These are phyloP conservation scores for Ampelomyces quisqualis DNA, from an alignment of 2,329 filamentous ascomycete species.

Conservation along the genomic window DNA sequence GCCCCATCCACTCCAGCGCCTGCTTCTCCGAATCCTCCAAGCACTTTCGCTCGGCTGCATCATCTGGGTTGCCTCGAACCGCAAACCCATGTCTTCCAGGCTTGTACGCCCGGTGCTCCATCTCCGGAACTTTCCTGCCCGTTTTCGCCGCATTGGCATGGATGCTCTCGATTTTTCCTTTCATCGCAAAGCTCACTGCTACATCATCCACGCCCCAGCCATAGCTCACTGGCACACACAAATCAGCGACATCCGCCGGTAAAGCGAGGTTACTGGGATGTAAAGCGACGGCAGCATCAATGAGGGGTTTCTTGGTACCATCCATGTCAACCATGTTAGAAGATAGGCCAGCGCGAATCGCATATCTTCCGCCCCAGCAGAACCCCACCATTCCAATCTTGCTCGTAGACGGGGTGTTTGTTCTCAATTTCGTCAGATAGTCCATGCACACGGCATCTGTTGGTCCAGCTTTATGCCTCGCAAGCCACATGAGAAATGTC, in stretches of 20 bases:
- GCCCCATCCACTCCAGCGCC: slow-evolving; percentile 23
- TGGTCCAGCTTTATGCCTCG: slow-evolving; percentile 34
- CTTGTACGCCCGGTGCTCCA: slow-evolving; percentile 19
- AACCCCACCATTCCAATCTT: slow-evolving; percentile 40
- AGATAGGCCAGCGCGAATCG: slow-evolving; percentile 16
- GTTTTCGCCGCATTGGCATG: slow-evolving; percentile 11
- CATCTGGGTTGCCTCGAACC: slow-evolving; percentile 28
- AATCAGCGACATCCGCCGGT: slow-evolving; percentile 33
- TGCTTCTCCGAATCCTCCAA: slow-evolving; percentile 26
- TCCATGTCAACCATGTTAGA: slow-evolving; percentile 41
- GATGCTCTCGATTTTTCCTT: slow-evolving; percentile 16
- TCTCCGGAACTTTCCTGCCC: slow-evolving; percentile 14
- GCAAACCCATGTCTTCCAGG: slow-evolving; percentile 29
- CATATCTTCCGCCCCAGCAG: slow-evolving; percentile 44
- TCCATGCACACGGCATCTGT: slow-evolving; percentile 42
- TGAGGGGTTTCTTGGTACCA: slow-evolving; percentile 37
- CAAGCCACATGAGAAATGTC: slow-evolving; percentile 28
- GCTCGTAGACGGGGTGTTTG: slow-evolving; percentile 26
- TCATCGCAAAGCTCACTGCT: slow-evolving; percentile 18
- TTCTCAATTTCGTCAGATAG: slow-evolving; percentile 35
- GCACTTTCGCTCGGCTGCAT: slow-evolving; percentile 18
- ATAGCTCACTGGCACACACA: slow-evolving; percentile 20
- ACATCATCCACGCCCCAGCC: slow-evolving; percentile 22
- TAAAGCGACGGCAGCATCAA: slow-evolving; percentile 43
- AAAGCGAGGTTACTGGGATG: slow-evolving; percentile 43